Evolutionary conservation across 148 eudicot genomes (phyloP).

Genomic region (Silene latifolia): DNA sequence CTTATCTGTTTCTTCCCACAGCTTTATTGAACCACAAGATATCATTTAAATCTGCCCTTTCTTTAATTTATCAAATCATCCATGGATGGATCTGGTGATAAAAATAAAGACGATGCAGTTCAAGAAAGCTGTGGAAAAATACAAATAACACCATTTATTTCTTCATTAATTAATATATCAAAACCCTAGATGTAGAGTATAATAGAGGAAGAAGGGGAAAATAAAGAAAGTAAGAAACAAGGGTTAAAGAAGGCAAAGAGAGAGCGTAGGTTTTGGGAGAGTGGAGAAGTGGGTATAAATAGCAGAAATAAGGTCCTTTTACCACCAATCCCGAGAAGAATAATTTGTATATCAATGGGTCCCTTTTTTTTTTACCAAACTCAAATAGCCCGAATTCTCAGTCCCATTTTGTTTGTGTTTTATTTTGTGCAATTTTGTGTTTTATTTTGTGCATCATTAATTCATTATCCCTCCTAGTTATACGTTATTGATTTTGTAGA

Average conservation of each 20-base stretch:
- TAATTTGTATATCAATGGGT: slow-evolving; percentile 25
- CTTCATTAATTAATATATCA: background rate
- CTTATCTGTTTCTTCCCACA: slow-evolving; percentile 71
- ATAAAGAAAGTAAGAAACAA: background rate
- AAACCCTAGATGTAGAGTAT: slow-evolving; percentile 28
- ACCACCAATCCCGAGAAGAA: slow-evolving; percentile 94
- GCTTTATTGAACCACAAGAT: slow-evolving; percentile 67
- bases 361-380: background rate
- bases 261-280: slow-evolving; percentile 23
- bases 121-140: slow-evolving; percentile 99
- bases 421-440: background rate
- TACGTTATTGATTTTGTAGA: too few relatives aligned
- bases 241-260: background rate
- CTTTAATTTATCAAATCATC: background rate
- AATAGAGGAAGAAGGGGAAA: background rate
- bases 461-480: too few relatives aligned
- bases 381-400: background rate
- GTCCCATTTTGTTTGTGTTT: background rate
- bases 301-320: slow-evolving; percentile 35
- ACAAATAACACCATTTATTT: slow-evolving; percentile 42
- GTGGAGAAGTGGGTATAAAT: slow-evolving; percentile 41
- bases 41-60: slow-evolving; percentile 7
- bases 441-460: too few relatives aligned
- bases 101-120: slow-evolving; percentile 47
- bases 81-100: background rate